phyloP scores from a whole-genome alignment of 1,284 basidiomycete species.

The Dichomitus squalens region DNA sequence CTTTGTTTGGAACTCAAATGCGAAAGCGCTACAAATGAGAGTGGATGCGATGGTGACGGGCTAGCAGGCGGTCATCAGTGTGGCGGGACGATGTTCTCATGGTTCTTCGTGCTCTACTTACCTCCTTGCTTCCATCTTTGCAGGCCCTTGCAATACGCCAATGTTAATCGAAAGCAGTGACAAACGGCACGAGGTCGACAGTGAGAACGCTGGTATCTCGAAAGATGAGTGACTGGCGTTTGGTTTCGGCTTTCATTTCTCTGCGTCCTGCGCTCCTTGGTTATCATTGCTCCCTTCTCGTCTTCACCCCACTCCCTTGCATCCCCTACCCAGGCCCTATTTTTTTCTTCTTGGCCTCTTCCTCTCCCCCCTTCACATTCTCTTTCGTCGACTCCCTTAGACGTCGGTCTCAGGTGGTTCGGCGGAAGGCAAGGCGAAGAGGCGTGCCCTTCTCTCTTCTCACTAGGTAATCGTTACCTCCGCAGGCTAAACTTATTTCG shows the following conservation, averaged over 20 bases:
- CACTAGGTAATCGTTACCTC: not conserved
- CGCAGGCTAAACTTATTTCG: not conserved
- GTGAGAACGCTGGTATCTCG: no score
- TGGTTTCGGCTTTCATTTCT: not conserved
- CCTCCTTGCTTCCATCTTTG: no score
- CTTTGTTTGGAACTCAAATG: no score
- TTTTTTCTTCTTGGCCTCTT: slow-evolving; percentile 7
- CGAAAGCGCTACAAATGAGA: no score
- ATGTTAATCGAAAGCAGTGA: not conserved
- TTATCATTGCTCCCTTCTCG: not conserved
- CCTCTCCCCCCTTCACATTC: slow-evolving; percentile 8
- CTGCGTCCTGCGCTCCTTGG: not conserved
- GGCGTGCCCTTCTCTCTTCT: not conserved
- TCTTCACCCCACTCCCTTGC: slow-evolving; percentile 2
- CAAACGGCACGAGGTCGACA: no score
- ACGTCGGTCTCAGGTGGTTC: slow-evolving; percentile 2
- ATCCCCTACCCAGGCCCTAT: slow-evolving; percentile 4
- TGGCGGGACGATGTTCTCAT: no score
- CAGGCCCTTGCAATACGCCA: not conserved
- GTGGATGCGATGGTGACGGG: no score
- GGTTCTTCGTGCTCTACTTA: no score
- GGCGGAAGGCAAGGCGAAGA: slow-evolving; percentile 1
- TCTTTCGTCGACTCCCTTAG: slow-evolving; percentile 1
- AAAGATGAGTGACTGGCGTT: no score
- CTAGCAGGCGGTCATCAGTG: no score